These are phyloP conservation scores for Wakefieldia striispora DNA, from an alignment of 768 basidiomycete species.

Conservation along the genomic window DNA sequence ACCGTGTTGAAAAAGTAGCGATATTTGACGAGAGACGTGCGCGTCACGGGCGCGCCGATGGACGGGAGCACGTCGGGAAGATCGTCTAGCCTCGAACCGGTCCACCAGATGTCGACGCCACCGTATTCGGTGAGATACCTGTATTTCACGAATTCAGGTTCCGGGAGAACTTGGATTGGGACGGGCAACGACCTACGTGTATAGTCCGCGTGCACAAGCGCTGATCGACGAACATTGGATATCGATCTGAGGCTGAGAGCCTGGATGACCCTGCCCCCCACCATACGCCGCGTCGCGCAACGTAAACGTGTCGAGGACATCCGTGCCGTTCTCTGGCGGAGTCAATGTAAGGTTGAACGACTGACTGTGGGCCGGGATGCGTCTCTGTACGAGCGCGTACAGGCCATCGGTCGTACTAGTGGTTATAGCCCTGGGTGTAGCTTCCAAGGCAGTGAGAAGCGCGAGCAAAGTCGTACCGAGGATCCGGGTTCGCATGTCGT, in stretches of 20 bases:
- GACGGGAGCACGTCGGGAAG: conserved; percentile 31
- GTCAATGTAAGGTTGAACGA: conserved; percentile 33
- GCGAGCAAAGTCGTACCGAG: background rate
- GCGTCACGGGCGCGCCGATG: conserved; percentile 31
- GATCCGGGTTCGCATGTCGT: background rate
- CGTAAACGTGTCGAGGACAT: conserved; percentile 31
- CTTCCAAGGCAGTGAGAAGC: background rate
- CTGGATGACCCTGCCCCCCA: conserved; percentile 1
- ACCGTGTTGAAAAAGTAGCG: conserved; percentile 44
- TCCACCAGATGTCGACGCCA: conserved; percentile 44
- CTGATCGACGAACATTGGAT: conserved; percentile 36
- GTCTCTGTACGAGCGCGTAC: conserved; percentile 34
- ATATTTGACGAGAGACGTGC: conserved; percentile 36
- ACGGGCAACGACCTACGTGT: conserved; percentile 29
- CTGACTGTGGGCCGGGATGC: conserved; percentile 32
- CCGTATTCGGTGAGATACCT: conserved; percentile 38
- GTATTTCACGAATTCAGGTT: background rate
- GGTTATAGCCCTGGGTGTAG: background rate
- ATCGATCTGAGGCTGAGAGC: conserved; percentile 14
- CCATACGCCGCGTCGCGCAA: conserved; percentile 26
- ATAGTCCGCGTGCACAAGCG: conserved; percentile 38
- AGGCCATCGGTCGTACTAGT: conserved; percentile 24
- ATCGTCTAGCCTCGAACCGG: conserved; percentile 36
- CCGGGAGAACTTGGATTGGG: background rate
- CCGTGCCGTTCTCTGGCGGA: conserved; percentile 4